phyloP scores from a whole-genome alignment of 2,329 filamentous ascomycete genomes.

The Cladobotryum protrusum region DNA sequence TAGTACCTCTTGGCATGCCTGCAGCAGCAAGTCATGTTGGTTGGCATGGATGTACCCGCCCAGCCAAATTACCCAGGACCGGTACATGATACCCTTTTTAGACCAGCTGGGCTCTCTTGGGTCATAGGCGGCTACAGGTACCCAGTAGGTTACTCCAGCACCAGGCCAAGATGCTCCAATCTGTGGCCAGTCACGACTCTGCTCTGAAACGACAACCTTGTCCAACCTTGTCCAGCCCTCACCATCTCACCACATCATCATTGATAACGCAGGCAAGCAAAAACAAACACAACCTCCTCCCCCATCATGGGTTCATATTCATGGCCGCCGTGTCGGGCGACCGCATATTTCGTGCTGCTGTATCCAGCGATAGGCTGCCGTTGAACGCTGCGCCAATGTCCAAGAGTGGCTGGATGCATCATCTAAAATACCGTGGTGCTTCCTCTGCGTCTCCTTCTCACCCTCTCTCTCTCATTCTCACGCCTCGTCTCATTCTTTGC shows the following conservation, averaged over 20 bases:
- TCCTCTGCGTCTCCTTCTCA: slow-evolving; percentile 2
- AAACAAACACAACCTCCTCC: too few relatives aligned
- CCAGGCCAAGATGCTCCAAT: background rate
- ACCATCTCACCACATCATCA: background rate
- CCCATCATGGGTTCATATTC: background rate
- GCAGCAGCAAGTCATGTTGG: too few relatives aligned
- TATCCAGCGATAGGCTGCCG: slow-evolving; percentile 5
- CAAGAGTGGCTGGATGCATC: too few relatives aligned
- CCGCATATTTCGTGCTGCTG: slow-evolving; percentile 1
- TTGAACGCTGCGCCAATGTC: background rate
- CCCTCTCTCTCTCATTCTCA: background rate
- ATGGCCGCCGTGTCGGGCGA: background rate
- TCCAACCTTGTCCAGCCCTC: too few relatives aligned
- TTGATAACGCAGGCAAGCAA: too few relatives aligned
- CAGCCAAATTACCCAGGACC: background rate
- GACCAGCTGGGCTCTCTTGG: too few relatives aligned
- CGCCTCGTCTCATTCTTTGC: slow-evolving; percentile 15
- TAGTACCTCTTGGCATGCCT: too few relatives aligned
- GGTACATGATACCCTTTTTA: background rate
- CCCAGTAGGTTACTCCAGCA: background rate
- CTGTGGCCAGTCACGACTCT: background rate
- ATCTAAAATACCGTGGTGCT: background rate
- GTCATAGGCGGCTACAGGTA: background rate
- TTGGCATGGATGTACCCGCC: background rate
- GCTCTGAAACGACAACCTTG: slow-evolving; percentile 4